phyloP scores from a whole-genome alignment of 2,329 filamentous ascomycete species.

The Chrysoporthe austroafricana region DNA sequence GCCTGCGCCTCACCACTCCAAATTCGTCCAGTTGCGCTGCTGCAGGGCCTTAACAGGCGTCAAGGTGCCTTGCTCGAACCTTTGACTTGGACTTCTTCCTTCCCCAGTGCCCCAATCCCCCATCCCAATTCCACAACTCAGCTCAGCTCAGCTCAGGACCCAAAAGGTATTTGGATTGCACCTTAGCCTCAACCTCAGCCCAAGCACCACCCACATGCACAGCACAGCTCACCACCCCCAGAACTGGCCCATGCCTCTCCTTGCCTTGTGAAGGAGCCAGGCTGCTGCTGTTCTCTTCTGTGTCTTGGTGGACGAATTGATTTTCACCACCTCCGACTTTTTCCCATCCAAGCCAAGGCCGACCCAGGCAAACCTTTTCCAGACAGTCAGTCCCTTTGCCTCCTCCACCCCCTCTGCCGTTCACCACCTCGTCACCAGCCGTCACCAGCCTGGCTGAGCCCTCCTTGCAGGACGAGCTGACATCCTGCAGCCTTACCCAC shows the following conservation, averaged over 20 bases:
- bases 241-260: conserved; percentile 13
- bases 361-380: background rate
- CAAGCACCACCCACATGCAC: conserved; percentile 12
- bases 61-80: conserved; percentile 7
- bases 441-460: background rate
- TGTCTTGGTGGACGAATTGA: conserved; percentile 4
- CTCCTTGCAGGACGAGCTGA: background rate
- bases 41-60: conserved; percentile 10
- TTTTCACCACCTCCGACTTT: conserved; percentile 6
- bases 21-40: conserved; percentile 20
- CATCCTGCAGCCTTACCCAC: conserved; percentile 11
- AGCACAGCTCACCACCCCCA: conserved; percentile 5
- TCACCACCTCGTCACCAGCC: background rate
- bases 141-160: conserved; percentile 12
- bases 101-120: conserved; percentile 1
- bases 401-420: background rate
- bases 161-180: conserved; percentile 15
- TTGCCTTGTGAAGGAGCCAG: conserved; percentile 14
- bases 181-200: conserved; percentile 17
- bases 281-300: conserved; percentile 8
- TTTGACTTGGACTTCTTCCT: conserved; percentile 10
- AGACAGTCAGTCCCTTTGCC: background rate
- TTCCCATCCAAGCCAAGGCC: background rate
- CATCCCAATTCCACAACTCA: conserved; percentile 11
- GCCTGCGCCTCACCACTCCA: conserved; percentile 20